Evolutionary conservation across 2,329 filamentous ascomycete genomes (phyloP), one percentile per base, ranked within the genome.

Genomic region (Teratosphaeria zuluensis): DNA sequence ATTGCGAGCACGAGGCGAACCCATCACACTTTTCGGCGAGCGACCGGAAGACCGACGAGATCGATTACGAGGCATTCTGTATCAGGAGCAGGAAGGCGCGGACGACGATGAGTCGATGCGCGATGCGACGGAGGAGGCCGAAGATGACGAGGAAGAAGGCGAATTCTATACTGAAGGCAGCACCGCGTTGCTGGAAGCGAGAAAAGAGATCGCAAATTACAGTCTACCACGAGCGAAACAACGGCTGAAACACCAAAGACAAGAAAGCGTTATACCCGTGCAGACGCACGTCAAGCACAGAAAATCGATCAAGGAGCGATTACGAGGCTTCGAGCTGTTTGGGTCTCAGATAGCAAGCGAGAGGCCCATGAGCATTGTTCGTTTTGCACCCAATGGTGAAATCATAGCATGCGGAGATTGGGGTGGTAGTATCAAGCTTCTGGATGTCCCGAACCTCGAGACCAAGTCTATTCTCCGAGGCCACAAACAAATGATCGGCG

Each of bases 101-200:
- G 77, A 64, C 24, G 38, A 73, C 28, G 78, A 81, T 65, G 72
- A 70, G 1, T 52, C 63, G 4, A 85, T 85, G 81, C 81, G 80
- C 51, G 86, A 89, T 70, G 69, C 78, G 21, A 75, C 77, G 52
- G 86, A 85, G 59, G 71, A 68, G 14, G 73, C 74, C 16, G 69
- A 69, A 7, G 84, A 85, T 19, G 85, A 83, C 54, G 86, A 80
- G 2, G 84, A 87, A 65, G 89, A 95, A 64, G 91, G 97, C 69
- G 94, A 99, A 67, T 99, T 96, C 73, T 99, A 96, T 72, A 96
- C 92, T 0, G 83, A 88, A 66, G 94, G 94, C 2, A 84, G 85
- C 1, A 79, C 83, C 3, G 85, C 86, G 48, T 78, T 99, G 28
- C 76, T 96, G 4, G 80, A 88, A 55, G 89, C 90, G 1, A 82